These are phyloP conservation scores for Solanum stenotomum DNA, from an alignment of 257 asterid species.

Conservation along the genomic window DNA sequence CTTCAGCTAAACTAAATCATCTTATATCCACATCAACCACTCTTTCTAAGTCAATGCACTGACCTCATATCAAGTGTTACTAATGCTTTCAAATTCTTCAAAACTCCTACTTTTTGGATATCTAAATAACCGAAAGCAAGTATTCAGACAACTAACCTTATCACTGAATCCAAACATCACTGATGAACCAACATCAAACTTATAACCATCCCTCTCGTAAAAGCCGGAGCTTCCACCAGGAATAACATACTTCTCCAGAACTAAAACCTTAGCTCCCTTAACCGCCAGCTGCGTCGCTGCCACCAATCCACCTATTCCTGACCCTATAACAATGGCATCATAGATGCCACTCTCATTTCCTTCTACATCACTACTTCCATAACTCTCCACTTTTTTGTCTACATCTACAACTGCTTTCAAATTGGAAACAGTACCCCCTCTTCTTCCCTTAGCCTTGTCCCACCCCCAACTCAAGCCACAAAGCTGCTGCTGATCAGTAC, in stretches of 20 bases:
- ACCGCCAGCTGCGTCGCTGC: constrained; percentile 95
- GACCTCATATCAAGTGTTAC: not conserved
- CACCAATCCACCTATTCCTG: constrained; percentile 94
- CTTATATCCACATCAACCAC: not conserved
- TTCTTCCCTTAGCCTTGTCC: constrained; percentile 14
- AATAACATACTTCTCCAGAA: constrained; percentile 86
- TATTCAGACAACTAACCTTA: constrained; percentile 49
- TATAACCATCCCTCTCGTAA: constrained; percentile 81
- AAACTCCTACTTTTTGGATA: not conserved
- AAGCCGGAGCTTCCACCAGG: constrained; percentile 98
- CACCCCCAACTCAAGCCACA: constrained; percentile 13
- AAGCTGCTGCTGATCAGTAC: constrained; percentile 3
- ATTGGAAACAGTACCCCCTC: constrained; percentile 9
- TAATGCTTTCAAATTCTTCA: not conserved
- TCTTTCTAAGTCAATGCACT: not conserved
- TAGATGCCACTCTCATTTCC: constrained; percentile 22
- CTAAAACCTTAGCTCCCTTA: constrained; percentile 86
- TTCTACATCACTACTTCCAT: constrained; percentile 6
- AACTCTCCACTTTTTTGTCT: constrained; percentile 24
- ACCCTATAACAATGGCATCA: constrained; percentile 89
- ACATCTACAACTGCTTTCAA: constrained; percentile 42
- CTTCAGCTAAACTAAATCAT: not conserved
- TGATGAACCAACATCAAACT: constrained; percentile 93
- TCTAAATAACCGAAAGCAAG: not conserved
- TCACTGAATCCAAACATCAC: constrained; percentile 99